phyloP scores from a whole-genome alignment of 1,284 basidiomycete genomes.

The Heterobasidion occidentale region DNA sequence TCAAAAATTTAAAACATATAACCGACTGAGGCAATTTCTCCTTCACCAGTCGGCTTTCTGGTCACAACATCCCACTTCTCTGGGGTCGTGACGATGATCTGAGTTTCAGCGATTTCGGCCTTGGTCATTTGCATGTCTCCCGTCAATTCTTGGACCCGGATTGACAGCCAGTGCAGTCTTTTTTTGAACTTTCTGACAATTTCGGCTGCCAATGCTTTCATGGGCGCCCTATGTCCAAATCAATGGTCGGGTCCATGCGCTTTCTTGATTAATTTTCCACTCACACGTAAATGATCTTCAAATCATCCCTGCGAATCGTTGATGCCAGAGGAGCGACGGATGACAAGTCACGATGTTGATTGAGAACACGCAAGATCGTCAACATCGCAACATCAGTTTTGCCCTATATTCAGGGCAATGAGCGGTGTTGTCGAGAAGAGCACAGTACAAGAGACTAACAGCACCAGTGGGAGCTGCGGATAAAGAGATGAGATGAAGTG shows the following conservation, averaged over 20 bases:
- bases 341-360: slow-evolving; percentile 48
- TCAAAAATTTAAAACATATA: not conserved
- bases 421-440: too few species aligned
- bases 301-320: slow-evolving; percentile 65
- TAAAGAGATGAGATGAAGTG: not conserved
- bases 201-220: slow-evolving; percentile 97
- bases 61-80: slow-evolving; percentile 99
- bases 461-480: slow-evolving; percentile 86
- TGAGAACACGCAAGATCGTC: slow-evolving; percentile 82
- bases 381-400: slow-evolving; percentile 99
- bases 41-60: slow-evolving; percentile 93
- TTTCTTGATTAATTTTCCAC: slow-evolving; percentile 13
- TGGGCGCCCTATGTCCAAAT: slow-evolving; percentile 65
- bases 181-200: slow-evolving; percentile 91
- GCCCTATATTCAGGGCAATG: slow-evolving; percentile 44
- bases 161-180: slow-evolving; percentile 84
- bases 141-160: slow-evolving; percentile 89
- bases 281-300: slow-evolving; percentile 98
- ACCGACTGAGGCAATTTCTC: slow-evolving; percentile 81
- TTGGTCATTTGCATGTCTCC: slow-evolving; percentile 99
- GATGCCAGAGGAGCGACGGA: slow-evolving; percentile 32
- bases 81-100: slow-evolving; percentile 98
- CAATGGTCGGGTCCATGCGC: not conserved
- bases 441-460: slow-evolving; percentile 36
- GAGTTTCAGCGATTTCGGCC: slow-evolving; percentile 91